These are phyloP conservation scores for Vigna mungo DNA, from an alignment of 306 rosid genomes.

Conservation along the genomic window DNA sequence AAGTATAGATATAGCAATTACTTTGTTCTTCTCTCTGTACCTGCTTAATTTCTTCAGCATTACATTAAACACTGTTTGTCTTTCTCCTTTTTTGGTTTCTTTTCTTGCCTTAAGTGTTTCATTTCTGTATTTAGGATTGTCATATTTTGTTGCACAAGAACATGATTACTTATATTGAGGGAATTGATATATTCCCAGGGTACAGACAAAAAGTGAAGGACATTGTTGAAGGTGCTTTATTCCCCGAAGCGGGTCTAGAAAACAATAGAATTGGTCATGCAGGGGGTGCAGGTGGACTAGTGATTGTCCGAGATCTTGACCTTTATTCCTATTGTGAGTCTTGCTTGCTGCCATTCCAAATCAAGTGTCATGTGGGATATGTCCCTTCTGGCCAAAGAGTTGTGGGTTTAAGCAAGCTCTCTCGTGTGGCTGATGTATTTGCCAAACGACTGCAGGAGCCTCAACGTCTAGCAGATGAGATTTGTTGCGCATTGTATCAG, in stretches of 20 bases:
- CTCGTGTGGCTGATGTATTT: constrained; percentile 70
- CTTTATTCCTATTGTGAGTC: constrained; percentile 90
- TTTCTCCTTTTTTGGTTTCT: background rate
- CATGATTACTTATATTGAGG: background rate
- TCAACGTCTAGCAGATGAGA: constrained; percentile 50
- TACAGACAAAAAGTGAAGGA: constrained; percentile 82
- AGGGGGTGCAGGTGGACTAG: constrained; percentile 97
- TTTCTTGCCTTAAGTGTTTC: constrained; percentile 15
- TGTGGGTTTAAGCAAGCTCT: constrained; percentile 91
- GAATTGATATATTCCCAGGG: constrained; percentile 55
- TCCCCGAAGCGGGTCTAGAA: constrained; percentile 88
- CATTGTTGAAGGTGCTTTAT: constrained; percentile 87
- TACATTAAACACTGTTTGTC: background rate
- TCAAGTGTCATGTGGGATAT: constrained; percentile 89
- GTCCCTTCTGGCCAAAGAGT: constrained; percentile 86
- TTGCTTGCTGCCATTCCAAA: constrained; percentile 91
- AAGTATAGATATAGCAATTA: background rate
- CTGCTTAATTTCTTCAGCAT: constrained; percentile 7
- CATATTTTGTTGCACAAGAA: constrained; percentile 2
- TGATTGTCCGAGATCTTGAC: constrained; percentile 86
- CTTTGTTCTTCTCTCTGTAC: background rate
- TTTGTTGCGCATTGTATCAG: constrained; percentile 47
- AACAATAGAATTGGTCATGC: constrained; percentile 76
- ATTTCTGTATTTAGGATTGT: background rate
- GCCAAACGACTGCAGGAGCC: constrained; percentile 66